Evolutionary conservation across 1,284 basidiomycete genomes (phyloP).

Genomic region (Puccinia hordei): DNA sequence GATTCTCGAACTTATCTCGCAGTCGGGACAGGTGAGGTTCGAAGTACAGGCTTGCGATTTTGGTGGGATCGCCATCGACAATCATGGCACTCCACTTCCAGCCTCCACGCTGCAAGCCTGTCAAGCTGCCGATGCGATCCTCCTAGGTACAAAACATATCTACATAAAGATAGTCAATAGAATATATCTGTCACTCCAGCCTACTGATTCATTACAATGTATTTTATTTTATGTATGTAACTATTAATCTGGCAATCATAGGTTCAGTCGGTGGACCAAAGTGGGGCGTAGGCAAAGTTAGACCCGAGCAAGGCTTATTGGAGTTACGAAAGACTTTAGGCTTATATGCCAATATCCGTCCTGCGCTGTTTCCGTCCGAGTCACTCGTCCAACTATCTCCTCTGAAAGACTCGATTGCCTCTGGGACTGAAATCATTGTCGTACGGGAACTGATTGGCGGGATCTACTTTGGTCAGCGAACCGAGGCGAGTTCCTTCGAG

Average conservation of each 20-base stretch:
- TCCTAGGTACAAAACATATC: conserved; percentile 70
- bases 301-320: conserved; percentile 91
- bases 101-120: conserved; percentile 82
- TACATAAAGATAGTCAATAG: too few species aligned
- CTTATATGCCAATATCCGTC: conserved; percentile 96
- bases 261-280: conserved; percentile 97
- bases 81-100: conserved; percentile 78
- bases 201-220: too few species aligned
- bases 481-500: conserved; percentile 70
- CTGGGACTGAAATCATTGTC: conserved; percentile 86
- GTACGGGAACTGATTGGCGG: conserved; percentile 77
- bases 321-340: conserved; percentile 88
- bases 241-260: conserved; percentile 56
- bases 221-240: too few species aligned
- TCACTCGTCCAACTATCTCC: conserved; percentile 85
- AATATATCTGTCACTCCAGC: too few species aligned
- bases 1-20: conserved; percentile 77
- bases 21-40: conserved; percentile 59
- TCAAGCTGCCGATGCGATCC: conserved; percentile 82
- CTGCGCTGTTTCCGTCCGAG: conserved; percentile 90
- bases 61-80: conserved; percentile 92
- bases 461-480: conserved; percentile 86
- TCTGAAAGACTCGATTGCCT: conserved; percentile 79
- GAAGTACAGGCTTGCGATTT: conserved; percentile 72
- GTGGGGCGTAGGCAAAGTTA: conserved; percentile 88